These are phyloP conservation scores for Jatropha podagrica DNA, from an alignment of 441 rosid genomes.

Conservation along the genomic window DNA sequence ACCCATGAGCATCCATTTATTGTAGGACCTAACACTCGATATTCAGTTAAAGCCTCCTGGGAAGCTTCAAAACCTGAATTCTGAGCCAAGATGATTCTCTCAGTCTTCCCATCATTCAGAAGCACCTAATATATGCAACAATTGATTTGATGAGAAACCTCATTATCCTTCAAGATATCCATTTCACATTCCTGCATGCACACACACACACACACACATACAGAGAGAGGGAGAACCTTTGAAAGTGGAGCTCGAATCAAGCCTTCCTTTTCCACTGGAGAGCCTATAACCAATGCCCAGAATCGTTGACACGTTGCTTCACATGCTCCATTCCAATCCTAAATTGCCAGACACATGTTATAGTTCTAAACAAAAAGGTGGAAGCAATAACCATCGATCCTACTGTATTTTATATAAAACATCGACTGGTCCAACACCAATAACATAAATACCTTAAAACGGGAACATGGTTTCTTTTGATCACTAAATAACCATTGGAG, in stretches of 20 bases:
- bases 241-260: constrained; percentile 70
- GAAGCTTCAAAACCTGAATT: constrained; percentile 65
- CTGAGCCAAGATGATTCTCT: constrained; percentile 70
- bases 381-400: constrained; percentile 11
- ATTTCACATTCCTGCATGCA: background rate
- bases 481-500: constrained; percentile 75
- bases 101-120: constrained; percentile 86
- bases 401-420: background rate
- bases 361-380: constrained; percentile 1
- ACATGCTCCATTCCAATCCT: constrained; percentile 86
- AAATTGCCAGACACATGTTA: constrained; percentile 17
- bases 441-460: constrained; percentile 49
- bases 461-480: constrained; percentile 43
- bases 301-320: constrained; percentile 62
- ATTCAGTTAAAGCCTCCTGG: constrained; percentile 79
- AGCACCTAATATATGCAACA: constrained; percentile 49
- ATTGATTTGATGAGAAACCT: background rate
- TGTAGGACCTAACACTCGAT: constrained; percentile 78
- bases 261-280: constrained; percentile 82
- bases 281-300: constrained; percentile 93
- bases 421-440: background rate
- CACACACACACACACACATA: background rate
- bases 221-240: constrained; percentile 44
- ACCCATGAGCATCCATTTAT: constrained; percentile 92
- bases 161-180: background rate